A percentile compares a stretch with the other conserved stretches of the same genome.
Evolutionary conservation across 345 rosid species (phyloP).

Genomic region (Lepidium africanum): DNA sequence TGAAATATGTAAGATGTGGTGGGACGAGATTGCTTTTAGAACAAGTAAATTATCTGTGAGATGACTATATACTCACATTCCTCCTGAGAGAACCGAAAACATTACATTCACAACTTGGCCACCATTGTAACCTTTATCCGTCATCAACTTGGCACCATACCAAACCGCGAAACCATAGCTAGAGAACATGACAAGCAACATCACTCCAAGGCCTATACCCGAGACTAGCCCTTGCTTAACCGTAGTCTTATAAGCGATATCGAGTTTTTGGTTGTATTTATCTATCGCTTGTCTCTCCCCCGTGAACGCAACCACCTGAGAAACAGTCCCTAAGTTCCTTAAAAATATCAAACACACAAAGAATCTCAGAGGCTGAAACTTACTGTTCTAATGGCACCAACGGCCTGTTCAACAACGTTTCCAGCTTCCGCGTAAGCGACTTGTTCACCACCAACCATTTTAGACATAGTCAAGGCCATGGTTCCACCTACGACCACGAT

Average conservation of each 20-base stretch:
- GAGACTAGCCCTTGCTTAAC: conserved; percentile 1
- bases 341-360: background rate
- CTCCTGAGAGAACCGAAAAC: background rate
- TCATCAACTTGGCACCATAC: background rate
- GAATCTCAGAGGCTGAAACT: background rate
- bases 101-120: conserved; percentile 17
- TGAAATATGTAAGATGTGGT: background rate
- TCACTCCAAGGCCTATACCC: conserved; percentile 2
- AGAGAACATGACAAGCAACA: conserved; percentile 2
- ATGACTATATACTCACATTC: background rate
- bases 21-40: background rate
- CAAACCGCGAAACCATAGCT: conserved; percentile 13
- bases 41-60: background rate
- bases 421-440: conserved; percentile 11
- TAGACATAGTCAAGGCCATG: background rate
- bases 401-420: conserved; percentile 6
- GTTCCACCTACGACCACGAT: background rate
- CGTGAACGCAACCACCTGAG: conserved; percentile 8
- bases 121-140: background rate
- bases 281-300: conserved; percentile 16
- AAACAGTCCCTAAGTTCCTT: background rate
- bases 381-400: conserved; percentile 10
- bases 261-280: background rate
- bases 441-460: background rate
- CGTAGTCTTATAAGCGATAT: background rate